A percentile compares a stretch with the other conserved stretches of the same genome.
Conservation (phyloP, 306 rosid genomes). For the Senna siamea region DNA sequence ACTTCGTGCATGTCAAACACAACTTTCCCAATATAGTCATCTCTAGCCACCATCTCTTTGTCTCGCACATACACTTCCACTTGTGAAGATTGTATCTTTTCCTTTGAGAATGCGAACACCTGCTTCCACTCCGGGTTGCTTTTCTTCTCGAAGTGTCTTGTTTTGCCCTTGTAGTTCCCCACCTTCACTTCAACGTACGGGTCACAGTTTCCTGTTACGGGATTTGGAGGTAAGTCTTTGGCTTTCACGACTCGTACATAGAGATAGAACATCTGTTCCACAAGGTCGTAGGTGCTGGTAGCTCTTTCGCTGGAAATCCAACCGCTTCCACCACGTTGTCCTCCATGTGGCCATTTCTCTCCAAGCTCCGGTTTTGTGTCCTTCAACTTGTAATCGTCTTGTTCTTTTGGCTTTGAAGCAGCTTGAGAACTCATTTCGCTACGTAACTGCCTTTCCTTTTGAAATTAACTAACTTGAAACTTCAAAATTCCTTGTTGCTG, state of each 20-base stretch:
- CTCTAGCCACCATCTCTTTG: constrained; percentile 56
- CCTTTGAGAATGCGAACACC: constrained; percentile 69
- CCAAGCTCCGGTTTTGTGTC: constrained; percentile 67
- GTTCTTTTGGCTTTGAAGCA: constrained; percentile 32
- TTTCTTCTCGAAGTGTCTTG: constrained; percentile 64
- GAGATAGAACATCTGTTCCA: constrained; percentile 68
- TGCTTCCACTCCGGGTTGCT: constrained; percentile 67
- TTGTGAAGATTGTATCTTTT: constrained; percentile 56
- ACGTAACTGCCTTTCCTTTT: neutral
- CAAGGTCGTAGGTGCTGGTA: constrained; percentile 71
- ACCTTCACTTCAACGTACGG: constrained; percentile 69
- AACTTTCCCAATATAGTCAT: constrained; percentile 60
- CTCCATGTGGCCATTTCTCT: constrained; percentile 73
- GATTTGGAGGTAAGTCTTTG: constrained; percentile 60
- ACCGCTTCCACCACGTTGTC: constrained; percentile 62
- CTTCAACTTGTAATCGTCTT: constrained; percentile 63
- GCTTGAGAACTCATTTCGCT: constrained; percentile 44
- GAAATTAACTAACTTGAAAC: neutral
- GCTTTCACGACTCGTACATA: constrained; percentile 69
- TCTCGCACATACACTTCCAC: constrained; percentile 60
- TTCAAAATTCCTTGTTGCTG: neutral
- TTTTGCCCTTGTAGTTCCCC: constrained; percentile 66
- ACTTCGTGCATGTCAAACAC: constrained; percentile 67
- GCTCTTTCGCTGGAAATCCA: constrained; percentile 72
- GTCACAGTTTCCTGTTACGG: constrained; percentile 58